Evolutionary conservation across 163 green algal species (phyloP).

Genomic region (Prototheca wickerhamii): DNA sequence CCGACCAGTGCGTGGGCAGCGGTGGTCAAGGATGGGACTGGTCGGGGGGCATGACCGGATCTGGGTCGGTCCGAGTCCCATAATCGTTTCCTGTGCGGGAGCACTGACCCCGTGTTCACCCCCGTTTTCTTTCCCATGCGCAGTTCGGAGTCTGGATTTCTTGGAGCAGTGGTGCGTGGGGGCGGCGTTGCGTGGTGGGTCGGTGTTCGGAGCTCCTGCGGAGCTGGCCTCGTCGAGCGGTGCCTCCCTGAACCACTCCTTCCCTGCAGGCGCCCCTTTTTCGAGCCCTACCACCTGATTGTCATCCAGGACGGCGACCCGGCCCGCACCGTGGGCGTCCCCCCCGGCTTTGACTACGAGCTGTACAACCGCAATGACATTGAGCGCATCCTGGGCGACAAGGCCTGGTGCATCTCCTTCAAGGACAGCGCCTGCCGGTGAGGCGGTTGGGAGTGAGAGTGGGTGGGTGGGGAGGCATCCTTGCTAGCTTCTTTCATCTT

Average conservation of each 20-base stretch:
- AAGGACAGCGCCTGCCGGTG: conserved; percentile 84
- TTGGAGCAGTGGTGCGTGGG: conserved; percentile 34
- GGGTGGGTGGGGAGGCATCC: neutral
- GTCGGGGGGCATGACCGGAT: neutral
- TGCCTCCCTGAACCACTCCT: neutral
- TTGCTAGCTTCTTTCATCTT: neutral
- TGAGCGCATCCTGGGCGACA: conserved; percentile 84
- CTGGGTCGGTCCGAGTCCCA: neutral
- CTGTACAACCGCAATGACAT: conserved; percentile 93
- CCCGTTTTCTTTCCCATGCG: neutral
- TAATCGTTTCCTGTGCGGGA: neutral
- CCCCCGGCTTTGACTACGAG: conserved; percentile 77
- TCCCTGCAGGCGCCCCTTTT: conserved; percentile 68
- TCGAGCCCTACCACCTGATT: conserved; percentile 92
- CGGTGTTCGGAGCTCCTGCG: neutral
- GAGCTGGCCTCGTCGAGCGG: neutral
- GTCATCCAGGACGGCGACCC: conserved; percentile 89
- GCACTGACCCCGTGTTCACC: neutral
- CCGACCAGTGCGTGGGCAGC: conserved; percentile 23
- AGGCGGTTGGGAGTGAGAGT: neutral
- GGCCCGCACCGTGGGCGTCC: conserved; percentile 51
- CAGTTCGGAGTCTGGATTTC: conserved; percentile 41
- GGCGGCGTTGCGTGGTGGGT: neutral
- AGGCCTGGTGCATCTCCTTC: conserved; percentile 91
- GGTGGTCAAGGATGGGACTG: neutral